Percentiles rank a stretch among this genome's conserved stretches.
phyloP scores from a whole-genome alignment of 306 rosid species.

The Malus fusca region DNA sequence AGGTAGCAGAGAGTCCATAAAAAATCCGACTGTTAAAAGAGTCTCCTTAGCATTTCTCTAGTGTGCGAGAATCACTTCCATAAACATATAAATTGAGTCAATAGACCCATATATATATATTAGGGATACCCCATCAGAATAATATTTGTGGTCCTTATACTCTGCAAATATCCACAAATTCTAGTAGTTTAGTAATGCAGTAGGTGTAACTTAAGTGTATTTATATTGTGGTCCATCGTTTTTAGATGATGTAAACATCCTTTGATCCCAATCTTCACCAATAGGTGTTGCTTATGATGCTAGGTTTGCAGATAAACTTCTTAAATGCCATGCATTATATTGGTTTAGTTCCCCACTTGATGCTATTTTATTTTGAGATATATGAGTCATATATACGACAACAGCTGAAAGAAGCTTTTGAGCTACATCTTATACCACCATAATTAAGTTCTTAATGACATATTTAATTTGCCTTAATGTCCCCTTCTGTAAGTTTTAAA shows the following conservation, averaged over 20 bases:
- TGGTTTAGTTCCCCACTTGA: background rate
- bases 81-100: background rate
- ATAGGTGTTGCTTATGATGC: background rate
- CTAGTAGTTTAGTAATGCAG: background rate
- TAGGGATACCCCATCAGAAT: background rate
- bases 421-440: background rate
- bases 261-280: background rate
- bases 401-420: conserved; percentile 6
- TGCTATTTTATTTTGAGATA: background rate
- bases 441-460: background rate
- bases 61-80: no score
- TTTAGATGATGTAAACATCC: background rate
- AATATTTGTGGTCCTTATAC: conserved; percentile 1
- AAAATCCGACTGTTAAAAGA: no score
- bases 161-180: background rate
- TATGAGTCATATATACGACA: background rate
- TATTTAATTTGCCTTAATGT: background rate
- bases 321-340: background rate
- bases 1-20: no score
- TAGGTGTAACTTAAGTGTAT: background rate
- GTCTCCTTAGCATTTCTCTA: no score
- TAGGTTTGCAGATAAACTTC: background rate
- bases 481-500: background rate
- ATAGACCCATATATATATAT: background rate
- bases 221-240: background rate